phyloP scores from a whole-genome alignment of 805 yeast genomes.

The Wickerhamiella siamensis region DNA sequence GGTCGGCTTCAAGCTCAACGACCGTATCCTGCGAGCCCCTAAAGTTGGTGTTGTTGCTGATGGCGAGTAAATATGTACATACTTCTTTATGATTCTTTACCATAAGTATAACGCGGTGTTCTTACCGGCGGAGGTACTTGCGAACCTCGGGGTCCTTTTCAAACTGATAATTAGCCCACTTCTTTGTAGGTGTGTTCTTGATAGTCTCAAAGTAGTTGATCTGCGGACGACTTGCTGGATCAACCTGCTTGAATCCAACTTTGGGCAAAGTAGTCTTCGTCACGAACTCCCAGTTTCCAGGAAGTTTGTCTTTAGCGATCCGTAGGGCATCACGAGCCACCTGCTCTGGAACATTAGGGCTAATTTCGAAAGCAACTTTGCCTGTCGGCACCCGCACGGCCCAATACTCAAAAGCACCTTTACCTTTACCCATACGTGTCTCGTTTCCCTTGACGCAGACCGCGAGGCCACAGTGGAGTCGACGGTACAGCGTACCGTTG shows the following conservation, averaged over 20 bases:
- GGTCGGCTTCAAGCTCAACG: constrained; percentile 71
- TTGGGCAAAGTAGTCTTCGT: constrained; percentile 46
- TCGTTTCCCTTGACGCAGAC: constrained; percentile 96
- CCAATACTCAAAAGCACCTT: constrained; percentile 96
- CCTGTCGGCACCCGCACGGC: constrained; percentile 94
- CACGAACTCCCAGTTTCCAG: constrained; percentile 82
- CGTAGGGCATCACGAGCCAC: constrained; percentile 81
- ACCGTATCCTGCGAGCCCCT: constrained; percentile 85
- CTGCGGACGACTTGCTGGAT: constrained; percentile 32
- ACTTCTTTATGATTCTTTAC: background rate
- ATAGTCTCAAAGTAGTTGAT: constrained; percentile 42
- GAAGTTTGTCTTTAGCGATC: constrained; percentile 81
- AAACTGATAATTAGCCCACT: constrained; percentile 26
- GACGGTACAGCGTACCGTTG: constrained; percentile 55
- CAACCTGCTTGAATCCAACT: constrained; percentile 48
- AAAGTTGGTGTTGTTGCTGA: constrained; percentile 86
- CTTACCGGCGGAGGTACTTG: constrained; percentile 49
- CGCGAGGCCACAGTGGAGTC: constrained; percentile 73
- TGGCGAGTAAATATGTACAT: constrained; percentile 20
- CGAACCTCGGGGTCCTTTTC: constrained; percentile 34
- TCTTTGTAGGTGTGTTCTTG: constrained; percentile 49
- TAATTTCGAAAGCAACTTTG: constrained; percentile 74
- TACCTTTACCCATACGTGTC: constrained; percentile 99
- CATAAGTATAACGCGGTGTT: too few relatives aligned
- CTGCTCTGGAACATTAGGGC: constrained; percentile 64